Conservation (phyloP, 2,329 filamentous ascomycete species). For the Monilinia polystroma region DNA sequence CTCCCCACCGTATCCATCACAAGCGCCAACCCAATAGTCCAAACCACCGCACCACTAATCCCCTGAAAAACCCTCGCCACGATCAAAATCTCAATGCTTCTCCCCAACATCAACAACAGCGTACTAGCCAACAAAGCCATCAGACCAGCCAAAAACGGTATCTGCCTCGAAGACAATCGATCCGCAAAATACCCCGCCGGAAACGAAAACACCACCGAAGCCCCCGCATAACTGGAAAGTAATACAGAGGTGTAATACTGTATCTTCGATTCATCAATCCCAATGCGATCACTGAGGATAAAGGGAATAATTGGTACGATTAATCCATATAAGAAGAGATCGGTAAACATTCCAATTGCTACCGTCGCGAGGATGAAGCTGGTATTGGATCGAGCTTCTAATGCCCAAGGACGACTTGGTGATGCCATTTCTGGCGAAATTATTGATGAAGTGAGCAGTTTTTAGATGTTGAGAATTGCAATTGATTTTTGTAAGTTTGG, state of each 20-base stretch:
- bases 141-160: constrained; percentile 56
- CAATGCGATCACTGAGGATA: constrained; percentile 52
- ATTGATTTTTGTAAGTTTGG: background rate
- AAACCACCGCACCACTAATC: constrained; percentile 67
- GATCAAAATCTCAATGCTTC: constrained; percentile 58
- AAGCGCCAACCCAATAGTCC: constrained; percentile 70
- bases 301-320: constrained; percentile 59
- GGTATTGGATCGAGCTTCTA: constrained; percentile 50
- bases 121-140: constrained; percentile 63
- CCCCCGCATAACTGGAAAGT: constrained; percentile 54
- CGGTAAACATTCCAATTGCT: constrained; percentile 54
- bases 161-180: constrained; percentile 50
- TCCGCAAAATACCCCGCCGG: constrained; percentile 57
- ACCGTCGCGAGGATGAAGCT: constrained; percentile 59
- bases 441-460: background rate
- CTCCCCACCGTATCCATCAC: constrained; percentile 68
- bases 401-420: background rate
- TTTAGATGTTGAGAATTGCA: background rate
- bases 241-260: constrained; percentile 54
- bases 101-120: constrained; percentile 64
- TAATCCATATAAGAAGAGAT: constrained; percentile 59
- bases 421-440: background rate
- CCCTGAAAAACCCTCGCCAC: constrained; percentile 67
- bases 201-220: constrained; percentile 51
- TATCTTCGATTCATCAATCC: constrained; percentile 48